Evolutionary conservation across 192 early-diverging fungal genomes (phyloP).

Genomic region (Linnemannia exigua): DNA sequence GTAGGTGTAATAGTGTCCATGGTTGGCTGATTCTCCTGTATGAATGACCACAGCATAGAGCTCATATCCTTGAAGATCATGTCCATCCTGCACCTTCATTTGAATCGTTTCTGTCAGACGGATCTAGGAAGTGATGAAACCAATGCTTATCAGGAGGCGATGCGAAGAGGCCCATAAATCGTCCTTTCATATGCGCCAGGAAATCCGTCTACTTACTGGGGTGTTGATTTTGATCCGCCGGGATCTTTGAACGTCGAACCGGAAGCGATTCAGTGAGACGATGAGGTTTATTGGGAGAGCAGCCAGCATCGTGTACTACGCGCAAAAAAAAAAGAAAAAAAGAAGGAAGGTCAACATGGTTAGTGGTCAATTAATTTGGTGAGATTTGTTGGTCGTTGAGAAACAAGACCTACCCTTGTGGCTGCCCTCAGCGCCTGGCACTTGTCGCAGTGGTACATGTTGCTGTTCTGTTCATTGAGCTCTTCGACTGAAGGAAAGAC

Average conservation of each 20-base stretch:
- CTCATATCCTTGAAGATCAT: slow-evolving; percentile 35
- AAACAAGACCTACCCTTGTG: slow-evolving; percentile 18
- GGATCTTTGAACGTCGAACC: slow-evolving; percentile 35
- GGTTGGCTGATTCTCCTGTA: slow-evolving; percentile 60
- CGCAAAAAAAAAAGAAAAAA: neutral
- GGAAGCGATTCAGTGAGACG: slow-evolving; percentile 44
- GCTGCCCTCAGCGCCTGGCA: slow-evolving; percentile 36
- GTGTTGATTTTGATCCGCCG: slow-evolving; percentile 43
- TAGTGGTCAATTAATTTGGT: neutral
- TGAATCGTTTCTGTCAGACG: slow-evolving; percentile 19
- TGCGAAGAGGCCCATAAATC: neutral
- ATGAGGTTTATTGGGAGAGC: slow-evolving; percentile 38
- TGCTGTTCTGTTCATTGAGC: slow-evolving; percentile 31
- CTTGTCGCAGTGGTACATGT: slow-evolving; percentile 41
- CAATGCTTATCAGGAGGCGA: neutral
- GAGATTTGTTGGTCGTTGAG: neutral
- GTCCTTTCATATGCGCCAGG: too few species aligned
- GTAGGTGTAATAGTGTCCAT: slow-evolving; percentile 69
- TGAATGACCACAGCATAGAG: slow-evolving; percentile 65
- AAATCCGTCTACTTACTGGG: slow-evolving; percentile 8
- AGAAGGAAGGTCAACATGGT: neutral
- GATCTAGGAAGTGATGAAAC: slow-evolving; percentile 5
- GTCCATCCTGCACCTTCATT: slow-evolving; percentile 24
- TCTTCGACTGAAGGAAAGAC: slow-evolving; percentile 39
- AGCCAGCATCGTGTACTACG: slow-evolving; percentile 33